Base-by-base conservation (phyloP, 176 grass and related monocot species). In the Urochloa ruziziensis region DNA sequence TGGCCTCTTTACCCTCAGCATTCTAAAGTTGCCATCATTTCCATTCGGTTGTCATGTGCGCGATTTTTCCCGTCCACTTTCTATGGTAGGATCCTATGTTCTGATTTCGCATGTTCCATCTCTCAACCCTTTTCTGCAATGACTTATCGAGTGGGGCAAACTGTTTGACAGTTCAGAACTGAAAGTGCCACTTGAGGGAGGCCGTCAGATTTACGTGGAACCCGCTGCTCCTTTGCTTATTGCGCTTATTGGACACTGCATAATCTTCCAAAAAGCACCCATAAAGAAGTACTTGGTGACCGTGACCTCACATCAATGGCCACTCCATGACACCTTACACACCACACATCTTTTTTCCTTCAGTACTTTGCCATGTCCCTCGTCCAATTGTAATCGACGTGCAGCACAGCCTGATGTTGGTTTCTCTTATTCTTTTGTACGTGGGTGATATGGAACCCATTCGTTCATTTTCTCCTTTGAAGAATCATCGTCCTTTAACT, bases 161-260 rank as follows among this genome's bases (percentile, higher is more conserved):
- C 84, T 79, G 66, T 86, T 62, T 30, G 62, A 87, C 70, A 76
- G 85, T 80, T 88, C 52, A 80, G 76, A 87, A 87, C 75, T 65
- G 32, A 81, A 80, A 77, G 67, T 30, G 48, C 28, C 46, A 58
- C 37, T 53, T 30, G 73, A 30, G 21, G n/a, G 73, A 30, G 25
- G 82, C 80, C 77, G 39, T 86, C 74, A 53, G 74, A 66, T 71
- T 66, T 79, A 83, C 54, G 57, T 86, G 79, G 86, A 89, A 84
- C 52, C 77, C 52, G 71, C 47, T 74, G 33, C 66, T 81, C 80
- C 54, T 48, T 70, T 67, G 56, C 84, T 77, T 89, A 81, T 63
- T 87, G 84, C 75, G 91, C 87, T 81, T 86, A 86, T 83, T 87
- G 80, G 87, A 52, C 58, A 60, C 24, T 66, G 86, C 87, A 92